Base-by-base conservation (phyloP, 176 grass and related monocot species). In the Alloteropsis semialata region DNA sequence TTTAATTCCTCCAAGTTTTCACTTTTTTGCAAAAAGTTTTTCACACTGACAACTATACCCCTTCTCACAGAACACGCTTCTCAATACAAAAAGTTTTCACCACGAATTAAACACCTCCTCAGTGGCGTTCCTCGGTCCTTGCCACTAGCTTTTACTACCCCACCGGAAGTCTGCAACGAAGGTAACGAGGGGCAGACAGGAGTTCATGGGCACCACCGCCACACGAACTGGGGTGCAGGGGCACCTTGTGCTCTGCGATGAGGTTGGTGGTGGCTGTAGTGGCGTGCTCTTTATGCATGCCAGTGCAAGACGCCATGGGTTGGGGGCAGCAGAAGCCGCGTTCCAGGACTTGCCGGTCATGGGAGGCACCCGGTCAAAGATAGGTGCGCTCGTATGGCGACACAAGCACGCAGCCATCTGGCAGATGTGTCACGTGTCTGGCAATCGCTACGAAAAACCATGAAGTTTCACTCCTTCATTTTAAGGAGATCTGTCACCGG, bases 331-430 rank as follows among this genome's bases (percentile, higher is more conserved):
- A 41, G 68, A 39, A 74, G 81, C 69, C 49, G 76, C 53, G 53
- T 85, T 85, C 43, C 69, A 21, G 66, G 81, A 84, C 76, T 75
- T 43, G 8, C 34, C 69, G 60, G 72, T 66, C 81, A n/a, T 72
- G 24, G 45, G 45, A 72, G 46, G 25, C 68, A 57, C 8, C 16
- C 54, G 24, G 87, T 88, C 68, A 82, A 89, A 84, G 66, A 53
- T 0, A 8, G 49, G 65, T 1, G 14, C 33, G 64, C 44, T 71
- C 22, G 21, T 5, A 53, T 29, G 62, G 39, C 21, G 28, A 27
- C 41, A 65, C 11, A 29, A 13, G 0, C 66, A 79, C 75, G 36
- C 67, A 22, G 11, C 22, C 38, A 43, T 30, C 61, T 58, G 8
- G 27, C 6, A 10, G 5, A 51, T 41, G 43, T 29, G 43, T 74